A percentile compares a stretch with the other conserved stretches of the same genome.
phyloP scores from a whole-genome alignment of 176 grass and related monocot genomes.

The Bromus sterilis region DNA sequence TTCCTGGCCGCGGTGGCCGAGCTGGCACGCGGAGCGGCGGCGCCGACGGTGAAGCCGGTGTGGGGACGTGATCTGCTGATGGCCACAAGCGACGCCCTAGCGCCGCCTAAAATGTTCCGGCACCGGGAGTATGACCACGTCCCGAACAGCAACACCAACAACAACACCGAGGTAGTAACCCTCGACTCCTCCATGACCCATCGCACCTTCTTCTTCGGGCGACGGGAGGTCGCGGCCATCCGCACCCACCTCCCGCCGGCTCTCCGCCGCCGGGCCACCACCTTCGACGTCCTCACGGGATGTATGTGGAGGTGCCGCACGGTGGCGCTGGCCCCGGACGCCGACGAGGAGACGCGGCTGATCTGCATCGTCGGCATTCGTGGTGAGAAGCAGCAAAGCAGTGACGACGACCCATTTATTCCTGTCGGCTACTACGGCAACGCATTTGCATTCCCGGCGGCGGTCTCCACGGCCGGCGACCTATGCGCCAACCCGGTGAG shows the following conservation, averaged over 20 bases:
- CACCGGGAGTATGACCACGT: constrained; percentile 77
- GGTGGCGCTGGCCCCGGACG: constrained; percentile 28
- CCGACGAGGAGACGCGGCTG: constrained; percentile 65
- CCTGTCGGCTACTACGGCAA: constrained; percentile 75
- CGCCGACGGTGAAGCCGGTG: constrained; percentile 36
- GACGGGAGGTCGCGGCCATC: constrained; percentile 13
- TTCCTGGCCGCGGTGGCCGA: constrained; percentile 47
- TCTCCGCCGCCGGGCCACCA: constrained; percentile 22
- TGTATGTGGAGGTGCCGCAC: constrained; percentile 71
- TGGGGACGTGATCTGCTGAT: constrained; percentile 44
- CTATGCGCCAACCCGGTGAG: constrained; percentile 31
- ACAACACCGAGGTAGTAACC: constrained; percentile 28
- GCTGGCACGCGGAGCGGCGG: constrained; percentile 35
- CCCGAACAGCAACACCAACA: neutral
- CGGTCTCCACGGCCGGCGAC: constrained; percentile 28
- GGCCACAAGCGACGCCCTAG: neutral
- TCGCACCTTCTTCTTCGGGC: constrained; percentile 65
- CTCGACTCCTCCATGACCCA: constrained; percentile 50
- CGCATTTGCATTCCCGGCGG: constrained; percentile 59
- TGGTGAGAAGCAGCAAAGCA: constrained; percentile 11
- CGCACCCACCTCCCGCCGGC: constrained; percentile 20
- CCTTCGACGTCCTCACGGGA: constrained; percentile 71
- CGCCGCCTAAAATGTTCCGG: constrained; percentile 13
- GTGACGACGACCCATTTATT: neutral
- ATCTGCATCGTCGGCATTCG: constrained; percentile 54